Evolutionary conservation across 495 filamentous ascomycete genomes (phyloP).

Genomic region (Neurospora pannonica): DNA sequence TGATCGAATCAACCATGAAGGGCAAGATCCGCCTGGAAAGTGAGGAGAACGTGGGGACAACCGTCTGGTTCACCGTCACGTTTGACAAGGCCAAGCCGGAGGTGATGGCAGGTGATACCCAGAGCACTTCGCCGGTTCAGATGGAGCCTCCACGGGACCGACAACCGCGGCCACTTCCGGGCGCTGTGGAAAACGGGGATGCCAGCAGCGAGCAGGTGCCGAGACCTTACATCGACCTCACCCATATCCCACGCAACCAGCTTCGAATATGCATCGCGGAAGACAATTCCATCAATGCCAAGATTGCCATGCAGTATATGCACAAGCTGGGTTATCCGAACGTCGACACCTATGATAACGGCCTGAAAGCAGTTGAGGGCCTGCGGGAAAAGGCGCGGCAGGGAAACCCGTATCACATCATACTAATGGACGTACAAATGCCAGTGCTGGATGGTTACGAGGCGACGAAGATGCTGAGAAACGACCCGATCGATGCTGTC

Average conservation of each 20-base stretch:
- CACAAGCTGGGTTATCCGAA: slow-evolving; percentile 70
- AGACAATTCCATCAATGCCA: slow-evolving; percentile 86
- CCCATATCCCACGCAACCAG: slow-evolving; percentile 62
- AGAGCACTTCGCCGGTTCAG: slow-evolving; percentile 20
- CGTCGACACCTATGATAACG: slow-evolving; percentile 75
- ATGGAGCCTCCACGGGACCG: slow-evolving; percentile 47
- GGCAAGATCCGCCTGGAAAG: slow-evolving; percentile 78
- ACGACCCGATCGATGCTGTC: slow-evolving; percentile 62
- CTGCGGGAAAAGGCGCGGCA: slow-evolving; percentile 58
- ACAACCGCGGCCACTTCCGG: slow-evolving; percentile 33
- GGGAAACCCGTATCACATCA: slow-evolving; percentile 65
- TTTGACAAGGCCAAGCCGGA: slow-evolving; percentile 65
- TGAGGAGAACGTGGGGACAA: slow-evolving; percentile 65
- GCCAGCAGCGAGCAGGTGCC: slow-evolving; percentile 4
- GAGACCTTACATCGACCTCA: slow-evolving; percentile 50
- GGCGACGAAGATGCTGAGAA: slow-evolving; percentile 70
- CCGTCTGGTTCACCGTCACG: slow-evolving; percentile 71
- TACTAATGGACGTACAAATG: slow-evolving; percentile 96
- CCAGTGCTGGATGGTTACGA: slow-evolving; percentile 90
- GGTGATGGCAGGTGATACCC: slow-evolving; percentile 40
- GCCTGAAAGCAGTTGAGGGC: slow-evolving; percentile 76
- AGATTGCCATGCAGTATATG: slow-evolving; percentile 85
- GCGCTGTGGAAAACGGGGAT: background rate
- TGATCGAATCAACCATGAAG: slow-evolving; percentile 84
- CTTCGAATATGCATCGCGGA: slow-evolving; percentile 83